Evolutionary conservation across 192 early-diverging fungal species (phyloP).

Genomic region (Coemansia sp.): DNA sequence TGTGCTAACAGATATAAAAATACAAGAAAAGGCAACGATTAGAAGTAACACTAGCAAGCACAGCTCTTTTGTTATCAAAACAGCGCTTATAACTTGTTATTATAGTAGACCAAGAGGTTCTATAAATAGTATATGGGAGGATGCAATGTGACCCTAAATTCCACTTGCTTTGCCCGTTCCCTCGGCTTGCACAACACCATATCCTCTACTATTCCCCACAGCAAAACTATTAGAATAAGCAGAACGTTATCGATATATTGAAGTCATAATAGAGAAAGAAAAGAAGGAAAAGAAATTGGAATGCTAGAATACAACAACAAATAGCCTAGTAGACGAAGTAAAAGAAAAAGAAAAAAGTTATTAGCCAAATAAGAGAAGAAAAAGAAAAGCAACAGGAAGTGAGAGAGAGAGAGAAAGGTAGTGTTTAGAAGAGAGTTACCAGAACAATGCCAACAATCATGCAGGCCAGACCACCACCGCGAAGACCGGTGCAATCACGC

Average conservation of each 20-base stretch:
- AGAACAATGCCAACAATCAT: constrained; percentile 55
- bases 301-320: constrained; percentile 11
- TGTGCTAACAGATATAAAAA: not conserved
- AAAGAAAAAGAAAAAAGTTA: constrained; percentile 4
- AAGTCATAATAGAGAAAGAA: constrained; percentile 8
- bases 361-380: constrained; percentile 14
- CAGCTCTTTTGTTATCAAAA: not conserved
- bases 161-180: too few species aligned
- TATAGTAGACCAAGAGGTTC: not conserved
- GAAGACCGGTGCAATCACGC: constrained; percentile 36
- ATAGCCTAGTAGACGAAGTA: constrained; percentile 8
- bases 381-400: not conserved
- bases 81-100: not conserved
- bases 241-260: constrained; percentile 6
- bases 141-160: not conserved
- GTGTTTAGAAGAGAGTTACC: constrained; percentile 54
- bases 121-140: not conserved
- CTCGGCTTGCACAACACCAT: too few species aligned
- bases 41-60: too few species aligned
- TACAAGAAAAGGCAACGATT: not conserved
- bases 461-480: constrained; percentile 49
- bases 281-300: constrained; percentile 1
- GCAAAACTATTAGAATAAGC: not conserved
- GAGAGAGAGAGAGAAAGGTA: too few species aligned
- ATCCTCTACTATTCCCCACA: too few species aligned